Evolutionary conservation across 2,329 filamentous ascomycete genomes (phyloP).

Genomic region (Camillea tinctor): DNA sequence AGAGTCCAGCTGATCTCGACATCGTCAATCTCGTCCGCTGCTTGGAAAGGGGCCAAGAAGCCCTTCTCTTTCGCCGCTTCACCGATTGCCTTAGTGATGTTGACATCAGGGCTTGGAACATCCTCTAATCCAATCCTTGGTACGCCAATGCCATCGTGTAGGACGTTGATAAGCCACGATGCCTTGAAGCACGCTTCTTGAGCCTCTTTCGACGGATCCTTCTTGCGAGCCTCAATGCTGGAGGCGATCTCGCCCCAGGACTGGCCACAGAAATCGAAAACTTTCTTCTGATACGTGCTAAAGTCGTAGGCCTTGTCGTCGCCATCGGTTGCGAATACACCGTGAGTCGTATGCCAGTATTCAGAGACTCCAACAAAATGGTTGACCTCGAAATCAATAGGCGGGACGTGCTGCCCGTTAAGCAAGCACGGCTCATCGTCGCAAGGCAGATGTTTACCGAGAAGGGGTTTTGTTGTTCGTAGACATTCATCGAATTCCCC

Average conservation of each 20-base stretch:
- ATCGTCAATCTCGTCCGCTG: slow-evolving; percentile 86
- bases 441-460: slow-evolving; percentile 88
- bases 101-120: slow-evolving; percentile 52
- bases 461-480: slow-evolving; percentile 74
- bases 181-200: slow-evolving; percentile 96
- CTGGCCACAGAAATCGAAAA: slow-evolving; percentile 79
- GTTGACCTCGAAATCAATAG: slow-evolving; percentile 95
- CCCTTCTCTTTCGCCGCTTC: slow-evolving; percentile 70
- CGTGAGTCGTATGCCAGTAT: slow-evolving; percentile 98
- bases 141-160: slow-evolving; percentile 94
- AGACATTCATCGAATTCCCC: slow-evolving; percentile 86
- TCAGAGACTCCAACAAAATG: slow-evolving; percentile 98
- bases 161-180: slow-evolving; percentile 93
- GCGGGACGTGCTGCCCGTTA: slow-evolving; percentile 87
- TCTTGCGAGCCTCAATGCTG: slow-evolving; percentile 64
- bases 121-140: slow-evolving; percentile 79
- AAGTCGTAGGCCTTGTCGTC: slow-evolving; percentile 82
- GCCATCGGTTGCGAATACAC: slow-evolving; percentile 78
- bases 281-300: slow-evolving; percentile 80
- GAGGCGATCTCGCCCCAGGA: slow-evolving; percentile 76
- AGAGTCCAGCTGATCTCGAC: slow-evolving; percentile 97
- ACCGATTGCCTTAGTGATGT: slow-evolving; percentile 69
- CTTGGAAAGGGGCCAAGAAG: slow-evolving; percentile 83
- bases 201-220: slow-evolving; percentile 75
- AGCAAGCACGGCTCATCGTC: slow-evolving; percentile 81